Base-by-base conservation (phyloP, 2,329 filamentous ascomycete genomes). In the Penicillium sp. region DNA sequence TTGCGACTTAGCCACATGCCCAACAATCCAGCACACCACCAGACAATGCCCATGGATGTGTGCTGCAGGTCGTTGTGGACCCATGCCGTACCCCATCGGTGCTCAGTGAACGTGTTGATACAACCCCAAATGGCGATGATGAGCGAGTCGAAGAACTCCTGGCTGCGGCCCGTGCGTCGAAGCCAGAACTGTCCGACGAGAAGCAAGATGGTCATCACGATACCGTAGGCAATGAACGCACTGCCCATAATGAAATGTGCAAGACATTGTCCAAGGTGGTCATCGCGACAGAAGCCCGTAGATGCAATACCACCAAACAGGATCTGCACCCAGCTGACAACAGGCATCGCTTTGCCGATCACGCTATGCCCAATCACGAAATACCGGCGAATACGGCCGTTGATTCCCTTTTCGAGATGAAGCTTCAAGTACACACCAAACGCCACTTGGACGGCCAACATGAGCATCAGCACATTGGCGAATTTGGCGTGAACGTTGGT, bases 171-270 rank as follows among this genome's bases (percentile, higher is more conserved):
- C 3, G 87, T 89, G 48, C 87, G 83, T 63, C 84, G 85, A 57
- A 99, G 77, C 91, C 91, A 97, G 30, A 85, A 76, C 74, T 97
- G 94, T 14, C 94, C 94, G 42, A 94, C 91, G 7, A 97, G 78
- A 33, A 97, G 82, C 20, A 97, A 77, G 20, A 97, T 87, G 2
- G 90, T 92, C 62, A 99, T 81, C 38, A 96, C 71, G 55, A 97
- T 88, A 26, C 90, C 94, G 67, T 99, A 99, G 28, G 83, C 94
- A 64, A 99, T 93, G 70, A 99, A 99, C 1, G 93, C 92, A 63
- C 89, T 88, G 46, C 94, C 94, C 94, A 99, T 99, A 73, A 97
- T 99, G 74, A 97, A 99, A 73, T 99, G 94, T 1, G 94, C 94
- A 43, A 90, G 77, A 74, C 94, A 99, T 73, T 99, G 94, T 30